Conservation (phyloP, 2,329 filamentous ascomycete species). For the Pyrenochaeta sp. region DNA sequence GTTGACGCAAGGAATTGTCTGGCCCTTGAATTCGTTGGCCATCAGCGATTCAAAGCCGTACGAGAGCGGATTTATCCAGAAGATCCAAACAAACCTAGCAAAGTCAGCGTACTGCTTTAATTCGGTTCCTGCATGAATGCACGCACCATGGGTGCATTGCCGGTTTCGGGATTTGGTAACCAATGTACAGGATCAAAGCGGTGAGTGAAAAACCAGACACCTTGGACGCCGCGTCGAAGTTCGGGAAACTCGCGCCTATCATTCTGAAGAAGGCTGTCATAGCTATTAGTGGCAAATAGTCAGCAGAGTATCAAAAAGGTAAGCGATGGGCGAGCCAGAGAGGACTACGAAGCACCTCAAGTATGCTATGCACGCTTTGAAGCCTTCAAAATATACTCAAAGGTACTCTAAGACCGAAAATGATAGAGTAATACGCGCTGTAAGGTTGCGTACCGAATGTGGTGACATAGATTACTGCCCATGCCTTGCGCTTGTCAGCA, state of each 20-base stretch:
- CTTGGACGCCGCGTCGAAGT: conserved; percentile 64
- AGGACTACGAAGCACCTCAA: too few species aligned
- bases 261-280: conserved; percentile 83
- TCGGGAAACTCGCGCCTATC: conserved; percentile 73
- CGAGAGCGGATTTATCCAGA: conserved; percentile 78
- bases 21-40: conserved; percentile 77
- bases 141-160: conserved; percentile 79
- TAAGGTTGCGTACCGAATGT: conserved; percentile 58
- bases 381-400: too few species aligned
- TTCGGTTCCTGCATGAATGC: too few species aligned
- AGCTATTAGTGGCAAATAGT: too few species aligned
- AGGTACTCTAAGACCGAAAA: too few species aligned
- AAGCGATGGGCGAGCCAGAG: too few species aligned
- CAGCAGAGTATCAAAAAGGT: too few species aligned
- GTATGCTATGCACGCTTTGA: too few species aligned
- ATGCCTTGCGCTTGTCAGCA: too few species aligned
- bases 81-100: conserved; percentile 85
- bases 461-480: conserved; percentile 68
- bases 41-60: conserved; percentile 81
- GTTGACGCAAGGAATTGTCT: conserved; percentile 63
- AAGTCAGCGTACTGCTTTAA: too few species aligned
- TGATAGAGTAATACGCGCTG: too few species aligned
- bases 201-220: conserved; percentile 60
- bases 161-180: conserved; percentile 62
- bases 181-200: conserved; percentile 64